Evolutionary conservation across 2,329 filamentous ascomycete species (phyloP).

Genomic region (Teratosphaeriaceae sp.): DNA sequence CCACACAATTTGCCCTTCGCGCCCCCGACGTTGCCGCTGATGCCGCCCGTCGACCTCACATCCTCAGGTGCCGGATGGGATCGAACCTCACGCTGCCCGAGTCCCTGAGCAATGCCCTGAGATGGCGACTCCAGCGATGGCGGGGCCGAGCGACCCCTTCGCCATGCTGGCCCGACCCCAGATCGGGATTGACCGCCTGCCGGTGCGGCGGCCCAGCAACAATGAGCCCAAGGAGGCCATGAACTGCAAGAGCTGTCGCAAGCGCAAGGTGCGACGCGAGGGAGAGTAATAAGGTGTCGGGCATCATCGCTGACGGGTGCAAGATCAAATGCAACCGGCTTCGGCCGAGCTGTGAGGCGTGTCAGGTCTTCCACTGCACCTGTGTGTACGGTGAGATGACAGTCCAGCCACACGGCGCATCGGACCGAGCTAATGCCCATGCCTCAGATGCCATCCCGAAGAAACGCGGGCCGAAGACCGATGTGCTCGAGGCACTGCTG

Average conservation of each 20-base stretch:
- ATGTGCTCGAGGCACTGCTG: conserved; percentile 75
- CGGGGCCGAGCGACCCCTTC: conserved; percentile 4
- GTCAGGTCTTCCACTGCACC: conserved; percentile 79
- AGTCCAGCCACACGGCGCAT: too few species aligned
- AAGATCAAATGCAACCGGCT: conserved; percentile 90
- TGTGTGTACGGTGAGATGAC: conserved; percentile 73
- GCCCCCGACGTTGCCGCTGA: too few species aligned
- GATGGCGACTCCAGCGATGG: not conserved
- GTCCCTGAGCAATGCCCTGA: conserved; percentile 3
- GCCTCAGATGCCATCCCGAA: conserved; percentile 74
- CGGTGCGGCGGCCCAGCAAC: conserved; percentile 57
- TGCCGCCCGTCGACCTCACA: too few species aligned
- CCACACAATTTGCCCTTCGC: too few species aligned
- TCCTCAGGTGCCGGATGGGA: too few species aligned
- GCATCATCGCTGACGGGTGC: not conserved
- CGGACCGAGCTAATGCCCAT: too few species aligned
- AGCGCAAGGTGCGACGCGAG: conserved; percentile 62
- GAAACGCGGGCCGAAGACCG: conserved; percentile 84
- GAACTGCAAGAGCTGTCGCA: conserved; percentile 93
- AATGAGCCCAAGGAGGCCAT: conserved; percentile 81
- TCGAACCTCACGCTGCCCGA: too few species aligned
- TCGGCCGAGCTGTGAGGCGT: conserved; percentile 79
- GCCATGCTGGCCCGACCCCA: conserved; percentile 62
- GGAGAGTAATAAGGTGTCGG: not conserved
- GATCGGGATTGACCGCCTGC: conserved; percentile 74